Percentiles rank a stretch among this genome's conserved stretches.
Conservation (phyloP, 176 grass and related monocot genomes). For the Juncus inflexus region DNA sequence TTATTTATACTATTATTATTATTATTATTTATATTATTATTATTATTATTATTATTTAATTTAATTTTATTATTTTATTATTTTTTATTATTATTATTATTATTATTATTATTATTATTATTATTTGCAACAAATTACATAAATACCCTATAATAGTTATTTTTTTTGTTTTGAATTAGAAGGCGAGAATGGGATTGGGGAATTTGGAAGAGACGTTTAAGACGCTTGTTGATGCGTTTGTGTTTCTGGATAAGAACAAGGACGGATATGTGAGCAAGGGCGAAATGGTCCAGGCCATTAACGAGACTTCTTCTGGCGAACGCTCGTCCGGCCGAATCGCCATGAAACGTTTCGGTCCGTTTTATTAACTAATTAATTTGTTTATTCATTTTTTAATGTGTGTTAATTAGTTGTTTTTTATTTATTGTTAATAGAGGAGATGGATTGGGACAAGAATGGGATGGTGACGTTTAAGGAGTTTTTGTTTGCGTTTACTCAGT, state of each 20-base stretch:
- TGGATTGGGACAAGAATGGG: conserved; percentile 99
- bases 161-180: conserved; percentile 49
- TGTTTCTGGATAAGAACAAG: conserved; percentile 94
- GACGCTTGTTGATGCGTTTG: conserved; percentile 85
- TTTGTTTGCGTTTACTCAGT: conserved; percentile 89
- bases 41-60: too few species aligned
- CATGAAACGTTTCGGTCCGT: conserved; percentile 96
- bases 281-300: conserved; percentile 92
- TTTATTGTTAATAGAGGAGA: conserved; percentile 53
- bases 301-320: conserved; percentile 79
- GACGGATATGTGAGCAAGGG: conserved; percentile 96
- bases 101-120: too few species aligned
- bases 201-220: conserved; percentile 74
- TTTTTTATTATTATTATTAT: too few species aligned
- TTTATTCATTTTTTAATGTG: conserved; percentile 6
- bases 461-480: conserved; percentile 93
- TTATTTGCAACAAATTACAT: background rate
- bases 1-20: conserved; percentile 1
- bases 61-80: too few species aligned
- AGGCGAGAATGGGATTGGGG: conserved; percentile 65
- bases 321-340: conserved; percentile 91
- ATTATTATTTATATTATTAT: background rate
- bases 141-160: conserved; percentile 10
- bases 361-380: conserved; percentile 13
- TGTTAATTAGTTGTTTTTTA: background rate